Conservation (phyloP, 75 land plant species). For the Isoetes taiwanensis region DNA sequence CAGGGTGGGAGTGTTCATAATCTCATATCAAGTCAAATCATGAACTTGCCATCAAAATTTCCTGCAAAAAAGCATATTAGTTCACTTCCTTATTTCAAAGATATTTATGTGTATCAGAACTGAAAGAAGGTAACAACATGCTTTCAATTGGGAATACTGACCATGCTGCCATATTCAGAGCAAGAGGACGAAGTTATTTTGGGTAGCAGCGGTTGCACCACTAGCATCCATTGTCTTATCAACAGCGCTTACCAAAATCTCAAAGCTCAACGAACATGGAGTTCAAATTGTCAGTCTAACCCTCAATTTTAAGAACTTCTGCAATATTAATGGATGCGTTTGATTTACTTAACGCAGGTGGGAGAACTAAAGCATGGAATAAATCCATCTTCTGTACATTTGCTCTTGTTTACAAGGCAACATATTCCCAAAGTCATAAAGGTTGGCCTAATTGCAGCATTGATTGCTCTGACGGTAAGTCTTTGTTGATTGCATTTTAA, state of each 20-base stretch:
- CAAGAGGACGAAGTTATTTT: constrained; percentile 27
- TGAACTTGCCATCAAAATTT: too few relatives aligned
- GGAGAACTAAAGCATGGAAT: constrained; percentile 52
- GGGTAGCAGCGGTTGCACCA: constrained; percentile 68
- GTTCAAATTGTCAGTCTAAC: not conserved
- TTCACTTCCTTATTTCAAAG: too few relatives aligned
- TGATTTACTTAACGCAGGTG: constrained; percentile 46
- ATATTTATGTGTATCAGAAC: too few relatives aligned
- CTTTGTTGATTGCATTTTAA: not conserved
- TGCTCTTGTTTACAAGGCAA: constrained; percentile 30
- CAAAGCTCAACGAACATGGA: constrained; percentile 61
- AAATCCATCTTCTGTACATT: constrained; percentile 52
- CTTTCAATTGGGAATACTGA: too few relatives aligned
- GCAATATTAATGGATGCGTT: not conserved
- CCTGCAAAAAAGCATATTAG: not conserved
- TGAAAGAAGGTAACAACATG: not conserved
- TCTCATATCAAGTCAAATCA: too few relatives aligned
- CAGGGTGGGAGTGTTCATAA: too few relatives aligned
- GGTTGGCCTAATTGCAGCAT: constrained; percentile 60
- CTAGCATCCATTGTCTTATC: constrained; percentile 39
- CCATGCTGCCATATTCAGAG: too few relatives aligned
- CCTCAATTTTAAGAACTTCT: not conserved
- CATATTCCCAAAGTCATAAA: constrained; percentile 32
- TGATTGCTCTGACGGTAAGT: constrained; percentile 44
- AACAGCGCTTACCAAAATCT: not conserved